A percentile compares a stretch with the other conserved stretches of the same genome.
Evolutionary conservation across 805 yeast species (phyloP).

Genomic region (Hanseniaspora osmophila): DNA sequence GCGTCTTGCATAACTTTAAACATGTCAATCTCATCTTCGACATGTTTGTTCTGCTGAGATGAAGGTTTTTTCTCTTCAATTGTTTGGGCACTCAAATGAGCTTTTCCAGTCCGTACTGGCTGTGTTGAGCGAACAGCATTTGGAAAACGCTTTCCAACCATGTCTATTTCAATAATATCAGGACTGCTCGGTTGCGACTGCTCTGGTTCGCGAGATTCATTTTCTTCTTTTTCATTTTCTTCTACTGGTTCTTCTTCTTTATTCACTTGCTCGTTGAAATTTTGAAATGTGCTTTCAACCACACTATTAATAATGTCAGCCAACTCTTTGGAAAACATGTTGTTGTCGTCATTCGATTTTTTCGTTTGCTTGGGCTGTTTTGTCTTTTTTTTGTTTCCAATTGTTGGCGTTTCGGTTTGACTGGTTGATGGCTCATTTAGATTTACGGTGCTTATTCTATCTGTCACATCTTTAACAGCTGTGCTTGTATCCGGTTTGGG

Average conservation of each 20-base stretch:
- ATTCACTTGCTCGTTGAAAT: too few species aligned
- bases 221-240: too few species aligned
- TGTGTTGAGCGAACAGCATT: too few species aligned
- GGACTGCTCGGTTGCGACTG: too few species aligned
- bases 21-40: slow-evolving; percentile 38
- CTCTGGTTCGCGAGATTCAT: too few species aligned
- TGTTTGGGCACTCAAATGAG: too few species aligned
- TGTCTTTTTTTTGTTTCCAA: not conserved
- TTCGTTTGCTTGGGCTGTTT: too few species aligned
- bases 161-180: too few species aligned
- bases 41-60: slow-evolving; percentile 17
- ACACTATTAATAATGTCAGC: not conserved
- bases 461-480: not conserved
- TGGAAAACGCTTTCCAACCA: too few species aligned
- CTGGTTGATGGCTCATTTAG: not conserved
- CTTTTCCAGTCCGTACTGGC: too few species aligned
- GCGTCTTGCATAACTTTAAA: slow-evolving; percentile 67
- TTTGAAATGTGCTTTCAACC: not conserved
- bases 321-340: not conserved
- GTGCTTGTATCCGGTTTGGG: not conserved
- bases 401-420: not conserved
- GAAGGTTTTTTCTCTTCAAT: not conserved
- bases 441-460: not conserved
- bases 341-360: not conserved
- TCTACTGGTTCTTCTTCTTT: too few species aligned